phyloP scores from a whole-genome alignment of 116 monocot genomes.

The Dioscorea cayenensis region DNA sequence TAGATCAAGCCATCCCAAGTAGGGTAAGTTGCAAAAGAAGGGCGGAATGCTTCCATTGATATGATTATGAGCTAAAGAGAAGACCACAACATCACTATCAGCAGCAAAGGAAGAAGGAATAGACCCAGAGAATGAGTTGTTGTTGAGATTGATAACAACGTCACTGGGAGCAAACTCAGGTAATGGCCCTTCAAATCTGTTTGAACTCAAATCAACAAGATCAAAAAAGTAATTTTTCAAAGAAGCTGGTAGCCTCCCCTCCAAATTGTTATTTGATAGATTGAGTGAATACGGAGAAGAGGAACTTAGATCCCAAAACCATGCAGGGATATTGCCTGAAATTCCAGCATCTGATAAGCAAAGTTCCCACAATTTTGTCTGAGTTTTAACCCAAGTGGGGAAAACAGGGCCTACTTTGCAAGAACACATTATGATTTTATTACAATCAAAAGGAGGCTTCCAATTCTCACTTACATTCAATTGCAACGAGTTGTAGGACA shows the following conservation, averaged over 20 bases:
- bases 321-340: neutral
- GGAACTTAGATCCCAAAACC: conserved; percentile 6
- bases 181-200: neutral
- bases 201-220: neutral
- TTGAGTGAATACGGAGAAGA: too few species aligned
- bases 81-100: too few species aligned
- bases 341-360: neutral
- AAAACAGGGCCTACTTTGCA: neutral
- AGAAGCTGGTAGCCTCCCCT: neutral
- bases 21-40: neutral
- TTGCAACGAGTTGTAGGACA: too few species aligned
- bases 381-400: neutral
- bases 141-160: neutral
- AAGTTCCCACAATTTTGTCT: neutral
- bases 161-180: neutral
- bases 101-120: neutral
- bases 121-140: conserved; percentile 1
- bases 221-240: neutral
- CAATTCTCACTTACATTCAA: too few species aligned
- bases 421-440: too few species aligned
- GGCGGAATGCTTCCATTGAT: neutral
- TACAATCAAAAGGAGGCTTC: too few species aligned
- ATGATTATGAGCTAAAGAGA: neutral
- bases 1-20: too few species aligned
- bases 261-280: neutral